Evolutionary conservation across 176 grass and related monocot genomes (phyloP).

Genomic region (Puya raimondii): DNA sequence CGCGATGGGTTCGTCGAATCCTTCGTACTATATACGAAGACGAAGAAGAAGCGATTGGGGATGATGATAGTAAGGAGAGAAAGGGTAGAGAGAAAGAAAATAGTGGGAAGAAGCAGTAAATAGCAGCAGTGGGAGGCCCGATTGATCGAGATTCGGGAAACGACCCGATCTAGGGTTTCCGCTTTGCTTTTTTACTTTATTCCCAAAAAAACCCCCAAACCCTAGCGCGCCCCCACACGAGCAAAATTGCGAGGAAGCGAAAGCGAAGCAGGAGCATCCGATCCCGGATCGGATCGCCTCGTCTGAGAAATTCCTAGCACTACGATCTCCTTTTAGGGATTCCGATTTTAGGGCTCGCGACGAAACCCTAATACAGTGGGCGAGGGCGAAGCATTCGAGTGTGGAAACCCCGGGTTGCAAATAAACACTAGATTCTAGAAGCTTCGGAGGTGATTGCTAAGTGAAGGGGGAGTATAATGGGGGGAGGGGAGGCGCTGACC

Average conservation of each 20-base stretch:
- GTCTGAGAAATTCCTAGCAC: neutral
- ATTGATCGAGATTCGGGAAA: slow-evolving; percentile 2
- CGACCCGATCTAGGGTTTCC: slow-evolving; percentile 11
- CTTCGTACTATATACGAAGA: neutral
- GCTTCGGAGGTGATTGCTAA: neutral
- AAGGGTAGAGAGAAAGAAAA: neutral
- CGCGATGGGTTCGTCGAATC: no score
- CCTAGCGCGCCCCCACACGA: neutral
- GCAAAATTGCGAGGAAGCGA: neutral
- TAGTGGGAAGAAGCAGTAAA: neutral
- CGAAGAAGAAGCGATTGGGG: neutral
- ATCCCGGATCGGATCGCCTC: neutral
- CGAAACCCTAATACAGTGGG: neutral
- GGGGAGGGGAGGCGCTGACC: slow-evolving; percentile 7
- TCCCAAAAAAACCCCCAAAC: neutral
- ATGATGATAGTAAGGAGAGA: neutral
- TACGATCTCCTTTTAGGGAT: neutral
- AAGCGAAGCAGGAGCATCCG: neutral
- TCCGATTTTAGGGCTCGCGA: neutral
- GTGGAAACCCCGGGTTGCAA: no score
- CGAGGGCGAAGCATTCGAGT: no score
- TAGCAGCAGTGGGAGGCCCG: neutral
- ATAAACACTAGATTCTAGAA: neutral
- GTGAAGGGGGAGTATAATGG: neutral
- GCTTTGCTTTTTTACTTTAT: neutral